A percentile compares a stretch with the other conserved stretches of the same genome.
Evolutionary conservation across 345 rosid species (phyloP).

Genomic region (Euphorbia peplus): DNA sequence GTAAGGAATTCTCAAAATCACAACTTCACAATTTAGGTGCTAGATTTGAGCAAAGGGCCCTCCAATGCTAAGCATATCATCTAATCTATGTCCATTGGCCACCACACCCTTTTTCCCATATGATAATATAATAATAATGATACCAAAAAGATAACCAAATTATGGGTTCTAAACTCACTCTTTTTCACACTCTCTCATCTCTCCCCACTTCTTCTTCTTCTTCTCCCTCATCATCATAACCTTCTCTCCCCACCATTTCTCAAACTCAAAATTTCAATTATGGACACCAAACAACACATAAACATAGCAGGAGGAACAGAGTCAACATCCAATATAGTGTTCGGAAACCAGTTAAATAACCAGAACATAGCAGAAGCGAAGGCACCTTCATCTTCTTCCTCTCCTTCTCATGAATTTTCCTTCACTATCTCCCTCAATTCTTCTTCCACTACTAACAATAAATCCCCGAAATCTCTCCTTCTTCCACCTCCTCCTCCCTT

Average conservation of each 20-base stretch:
- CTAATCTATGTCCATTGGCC: slow-evolving; percentile 23
- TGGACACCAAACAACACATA: slow-evolving; percentile 47
- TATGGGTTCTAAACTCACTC: slow-evolving; percentile 21
- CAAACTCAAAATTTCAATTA: slow-evolving; percentile 15
- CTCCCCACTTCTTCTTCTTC: background rate
- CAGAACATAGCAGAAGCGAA: slow-evolving; percentile 17
- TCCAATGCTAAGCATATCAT: slow-evolving; percentile 43
- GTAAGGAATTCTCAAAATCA: no score
- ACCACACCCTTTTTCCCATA: slow-evolving; percentile 30
- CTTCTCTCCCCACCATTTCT: background rate
- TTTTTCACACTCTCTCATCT: slow-evolving; percentile 13
- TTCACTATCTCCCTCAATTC: slow-evolving; percentile 84
- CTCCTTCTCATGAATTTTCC: slow-evolving; percentile 95
- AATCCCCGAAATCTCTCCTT: slow-evolving; percentile 31
- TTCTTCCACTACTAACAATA: slow-evolving; percentile 34
- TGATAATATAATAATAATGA: slow-evolving; percentile 27
- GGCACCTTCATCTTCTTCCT: slow-evolving; percentile 59
- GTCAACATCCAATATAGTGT: no score
- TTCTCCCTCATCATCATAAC: slow-evolving; percentile 1
- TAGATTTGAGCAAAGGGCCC: slow-evolving; percentile 50
- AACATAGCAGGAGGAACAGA: no score
- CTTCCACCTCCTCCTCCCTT: slow-evolving; percentile 29
- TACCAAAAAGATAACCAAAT: slow-evolving; percentile 12
- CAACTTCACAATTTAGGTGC: slow-evolving; percentile 19
- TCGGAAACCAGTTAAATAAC: no score